Percentiles rank a stretch among this genome's conserved stretches.
These are phyloP conservation scores for Pythium pyrilobum DNA, from an alignment of 352 stramenopile genomes.

Conservation along the genomic window DNA sequence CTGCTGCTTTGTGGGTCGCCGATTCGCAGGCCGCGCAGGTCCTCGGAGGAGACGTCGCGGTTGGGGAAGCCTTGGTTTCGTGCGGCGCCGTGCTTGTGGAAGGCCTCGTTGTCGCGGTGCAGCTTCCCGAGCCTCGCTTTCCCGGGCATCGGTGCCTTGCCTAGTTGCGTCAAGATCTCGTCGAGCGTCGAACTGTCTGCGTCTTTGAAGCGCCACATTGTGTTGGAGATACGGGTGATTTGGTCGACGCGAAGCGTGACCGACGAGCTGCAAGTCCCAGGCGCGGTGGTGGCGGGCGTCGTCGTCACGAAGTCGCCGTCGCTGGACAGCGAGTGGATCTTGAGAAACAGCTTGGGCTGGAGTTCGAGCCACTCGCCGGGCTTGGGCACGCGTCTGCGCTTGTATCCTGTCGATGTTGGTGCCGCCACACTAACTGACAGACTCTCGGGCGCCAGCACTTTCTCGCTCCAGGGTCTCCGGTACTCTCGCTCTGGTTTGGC, in stretches of 20 bases:
- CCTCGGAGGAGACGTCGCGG: constrained; percentile 25
- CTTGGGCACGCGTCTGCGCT: constrained; percentile 20
- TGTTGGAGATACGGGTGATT: constrained; percentile 32
- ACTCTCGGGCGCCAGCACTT: neutral
- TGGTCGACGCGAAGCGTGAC: constrained; percentile 26
- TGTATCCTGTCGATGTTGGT: neutral
- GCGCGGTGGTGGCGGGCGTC: neutral
- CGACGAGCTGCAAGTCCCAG: neutral
- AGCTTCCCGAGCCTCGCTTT: constrained; percentile 31
- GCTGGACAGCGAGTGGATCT: constrained; percentile 31
- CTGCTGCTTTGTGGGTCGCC: too few species aligned
- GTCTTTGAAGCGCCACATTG: constrained; percentile 30
- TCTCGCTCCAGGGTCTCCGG: constrained; percentile 19
- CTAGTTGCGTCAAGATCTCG: neutral
- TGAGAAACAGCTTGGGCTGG: constrained; percentile 35
- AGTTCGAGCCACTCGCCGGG: constrained; percentile 54
- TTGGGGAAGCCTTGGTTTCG: constrained; percentile 59
- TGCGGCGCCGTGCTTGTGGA: constrained; percentile 45
- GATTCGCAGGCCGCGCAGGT: neutral
- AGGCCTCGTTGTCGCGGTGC: constrained; percentile 44
- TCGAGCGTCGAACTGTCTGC: constrained; percentile 2
- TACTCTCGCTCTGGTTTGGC: constrained; percentile 10
- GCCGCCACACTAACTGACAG: too few species aligned
- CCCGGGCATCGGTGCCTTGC: neutral
- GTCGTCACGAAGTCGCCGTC: constrained; percentile 29